Conservation (phyloP, 495 filamentous ascomycete genomes). For the Mycothermus thermophilus region DNA sequence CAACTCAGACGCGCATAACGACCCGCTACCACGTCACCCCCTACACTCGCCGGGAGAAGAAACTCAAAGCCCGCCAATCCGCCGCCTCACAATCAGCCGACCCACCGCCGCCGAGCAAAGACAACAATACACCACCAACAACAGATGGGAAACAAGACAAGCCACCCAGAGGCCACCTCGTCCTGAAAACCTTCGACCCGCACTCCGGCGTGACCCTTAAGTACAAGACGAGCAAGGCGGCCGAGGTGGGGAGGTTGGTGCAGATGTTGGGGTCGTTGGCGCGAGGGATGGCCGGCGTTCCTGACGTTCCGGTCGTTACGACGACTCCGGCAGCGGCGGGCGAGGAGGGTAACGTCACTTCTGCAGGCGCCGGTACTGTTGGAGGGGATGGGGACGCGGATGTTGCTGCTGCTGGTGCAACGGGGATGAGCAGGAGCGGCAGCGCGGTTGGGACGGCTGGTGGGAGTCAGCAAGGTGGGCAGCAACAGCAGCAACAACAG, state of each 20-base stretch:
- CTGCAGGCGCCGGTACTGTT: slow-evolving; percentile 31
- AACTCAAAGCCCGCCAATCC: slow-evolving; percentile 3
- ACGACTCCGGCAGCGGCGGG: background rate
- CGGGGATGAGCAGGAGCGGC: slow-evolving; percentile 4
- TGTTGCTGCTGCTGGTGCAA: slow-evolving; percentile 11
- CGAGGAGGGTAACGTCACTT: slow-evolving; percentile 25
- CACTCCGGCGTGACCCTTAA: slow-evolving; percentile 67
- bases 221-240: slow-evolving; percentile 81
- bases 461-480: slow-evolving; percentile 17
- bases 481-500: slow-evolving; percentile 1
- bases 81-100: slow-evolving; percentile 1
- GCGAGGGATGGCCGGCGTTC: slow-evolving; percentile 48
- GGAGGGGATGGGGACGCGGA: slow-evolving; percentile 10
- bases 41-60: slow-evolving; percentile 16
- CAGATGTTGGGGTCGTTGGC: slow-evolving; percentile 57
- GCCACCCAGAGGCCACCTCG: slow-evolving; percentile 47
- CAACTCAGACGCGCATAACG: slow-evolving; percentile 60
- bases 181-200: slow-evolving; percentile 84
- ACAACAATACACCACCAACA: slow-evolving; percentile 6
- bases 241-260: slow-evolving; percentile 73
- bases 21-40: slow-evolving; percentile 66
- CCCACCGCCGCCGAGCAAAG: background rate
- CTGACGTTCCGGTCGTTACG: no score
- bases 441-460: slow-evolving; percentile 27
- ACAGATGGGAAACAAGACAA: background rate